Conservation (phyloP, 495 filamentous ascomycete genomes). For the Aspergillus saccharolyticus region DNA sequence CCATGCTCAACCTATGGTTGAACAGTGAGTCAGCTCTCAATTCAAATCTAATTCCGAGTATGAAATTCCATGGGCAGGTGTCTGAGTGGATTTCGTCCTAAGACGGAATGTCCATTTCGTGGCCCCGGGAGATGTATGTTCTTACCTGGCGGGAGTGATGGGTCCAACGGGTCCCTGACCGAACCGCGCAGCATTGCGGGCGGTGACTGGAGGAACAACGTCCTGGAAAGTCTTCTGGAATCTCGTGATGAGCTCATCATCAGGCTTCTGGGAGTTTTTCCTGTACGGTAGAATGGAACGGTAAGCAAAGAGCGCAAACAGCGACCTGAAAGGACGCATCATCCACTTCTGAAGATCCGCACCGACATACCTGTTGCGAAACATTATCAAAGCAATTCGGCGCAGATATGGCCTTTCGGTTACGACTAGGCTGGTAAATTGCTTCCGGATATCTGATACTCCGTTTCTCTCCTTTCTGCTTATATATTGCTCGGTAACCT, state of each 20-base stretch:
- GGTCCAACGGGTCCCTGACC: slow-evolving; percentile 9
- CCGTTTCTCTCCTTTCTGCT: neutral
- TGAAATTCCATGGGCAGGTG: neutral
- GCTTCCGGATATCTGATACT: slow-evolving; percentile 1
- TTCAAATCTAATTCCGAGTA: neutral
- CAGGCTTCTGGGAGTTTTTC: slow-evolving; percentile 81
- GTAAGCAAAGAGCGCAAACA: slow-evolving; percentile 8
- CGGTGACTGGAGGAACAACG: slow-evolving; percentile 37
- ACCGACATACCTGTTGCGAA: slow-evolving; percentile 38
- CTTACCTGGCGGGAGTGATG: slow-evolving; percentile 29
- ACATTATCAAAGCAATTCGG: slow-evolving; percentile 25
- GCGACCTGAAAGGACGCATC: neutral
- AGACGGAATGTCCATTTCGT: neutral
- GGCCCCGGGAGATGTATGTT: neutral
- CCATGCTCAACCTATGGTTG: slow-evolving; percentile 35
- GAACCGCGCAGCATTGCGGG: slow-evolving; percentile 7
- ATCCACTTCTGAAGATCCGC: neutral
- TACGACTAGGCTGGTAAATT: neutral
- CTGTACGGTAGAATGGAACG: slow-evolving; percentile 35
- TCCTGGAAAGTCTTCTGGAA: slow-evolving; percentile 79
- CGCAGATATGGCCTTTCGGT: neutral
- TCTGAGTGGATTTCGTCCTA: neutral
- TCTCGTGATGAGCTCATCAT: slow-evolving; percentile 73
- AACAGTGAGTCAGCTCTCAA: slow-evolving; percentile 4
- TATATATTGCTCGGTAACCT: neutral